These are phyloP conservation scores for Emmonsia crescens DNA, from an alignment of 2,329 filamentous ascomycete species.

Conservation along the genomic window DNA sequence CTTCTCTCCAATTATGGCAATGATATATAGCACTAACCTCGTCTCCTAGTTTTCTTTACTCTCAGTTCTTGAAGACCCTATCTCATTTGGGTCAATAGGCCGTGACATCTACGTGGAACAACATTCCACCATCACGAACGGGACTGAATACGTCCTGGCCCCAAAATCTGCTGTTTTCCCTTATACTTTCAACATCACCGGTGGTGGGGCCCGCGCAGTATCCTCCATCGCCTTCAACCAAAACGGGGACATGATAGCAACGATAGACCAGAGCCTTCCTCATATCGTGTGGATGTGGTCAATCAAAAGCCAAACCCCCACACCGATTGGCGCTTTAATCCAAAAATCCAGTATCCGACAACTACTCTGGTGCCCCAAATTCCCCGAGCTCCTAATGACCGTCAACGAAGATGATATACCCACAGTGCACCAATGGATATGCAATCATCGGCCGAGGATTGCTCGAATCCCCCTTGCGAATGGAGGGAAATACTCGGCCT, in stretches of 20 bases:
- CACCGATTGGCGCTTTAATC: conserved; percentile 27
- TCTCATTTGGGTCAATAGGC: conserved; percentile 21
- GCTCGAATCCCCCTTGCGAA: conserved; percentile 3
- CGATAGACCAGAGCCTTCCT: conserved; percentile 29
- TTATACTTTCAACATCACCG: conserved; percentile 21
- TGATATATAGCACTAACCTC: background rate
- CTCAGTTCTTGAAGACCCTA: conserved; percentile 26
- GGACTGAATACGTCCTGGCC: conserved; percentile 27
- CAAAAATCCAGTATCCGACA: conserved; percentile 34
- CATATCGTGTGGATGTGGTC: conserved; percentile 39
- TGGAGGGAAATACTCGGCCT: conserved; percentile 8
- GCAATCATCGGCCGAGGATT: conserved; percentile 8
- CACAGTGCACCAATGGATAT: conserved; percentile 20
- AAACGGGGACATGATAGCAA: conserved; percentile 28
- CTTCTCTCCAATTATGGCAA: background rate
- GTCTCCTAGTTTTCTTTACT: conserved; percentile 16
- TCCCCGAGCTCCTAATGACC: conserved; percentile 29
- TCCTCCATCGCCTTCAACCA: conserved; percentile 31
- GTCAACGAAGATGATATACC: conserved; percentile 24
- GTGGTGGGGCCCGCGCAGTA: conserved; percentile 25
- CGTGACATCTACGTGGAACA: conserved; percentile 25
- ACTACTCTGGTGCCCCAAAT: conserved; percentile 30
- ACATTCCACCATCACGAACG: conserved; percentile 22
- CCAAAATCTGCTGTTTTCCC: conserved; percentile 28
- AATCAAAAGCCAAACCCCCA: conserved; percentile 17